Evolutionary conservation across 129 eudicot species (phyloP).

Genomic region (Mikania micrantha): DNA sequence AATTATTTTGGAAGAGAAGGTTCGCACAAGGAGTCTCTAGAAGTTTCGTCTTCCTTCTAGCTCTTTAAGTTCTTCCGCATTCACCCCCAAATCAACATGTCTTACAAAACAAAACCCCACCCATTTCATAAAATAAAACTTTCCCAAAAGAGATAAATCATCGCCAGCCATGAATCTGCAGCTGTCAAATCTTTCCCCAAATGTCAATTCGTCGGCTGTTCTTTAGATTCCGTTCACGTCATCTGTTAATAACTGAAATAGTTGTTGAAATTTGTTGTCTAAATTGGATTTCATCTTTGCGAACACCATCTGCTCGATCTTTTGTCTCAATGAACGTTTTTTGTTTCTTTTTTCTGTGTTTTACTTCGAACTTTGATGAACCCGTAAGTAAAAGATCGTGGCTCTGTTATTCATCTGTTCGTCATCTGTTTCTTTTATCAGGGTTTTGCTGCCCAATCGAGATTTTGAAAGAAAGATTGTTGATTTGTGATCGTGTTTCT

Average conservation of each 20-base stretch:
- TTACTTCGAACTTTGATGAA: slow-evolving; percentile 4
- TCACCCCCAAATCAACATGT: slow-evolving; percentile 1
- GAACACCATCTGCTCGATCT: slow-evolving; percentile 14
- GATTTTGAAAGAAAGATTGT: slow-evolving; percentile 10
- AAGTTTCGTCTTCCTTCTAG: slow-evolving; percentile 41
- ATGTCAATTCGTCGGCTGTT: not conserved
- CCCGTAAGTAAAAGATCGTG: too few relatives aligned
- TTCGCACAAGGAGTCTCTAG: slow-evolving; percentile 34
- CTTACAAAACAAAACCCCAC: not conserved
- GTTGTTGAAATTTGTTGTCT: not conserved
- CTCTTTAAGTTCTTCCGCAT: not conserved
- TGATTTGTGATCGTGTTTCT: slow-evolving; percentile 7
- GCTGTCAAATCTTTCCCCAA: slow-evolving; percentile 26
- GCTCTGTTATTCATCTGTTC: too few relatives aligned
- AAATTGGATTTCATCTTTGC: not conserved
- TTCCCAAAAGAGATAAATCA: slow-evolving; percentile 36
- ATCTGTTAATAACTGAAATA: slow-evolving; percentile 23
- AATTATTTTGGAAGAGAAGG: slow-evolving; percentile 16
- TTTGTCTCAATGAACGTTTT: slow-evolving; percentile 1
- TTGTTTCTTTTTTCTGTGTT: not conserved
- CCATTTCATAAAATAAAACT: slow-evolving; percentile 10
- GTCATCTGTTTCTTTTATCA: too few relatives aligned
- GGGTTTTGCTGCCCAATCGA: too few relatives aligned
- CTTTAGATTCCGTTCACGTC: slow-evolving; percentile 18
- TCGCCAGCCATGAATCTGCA: slow-evolving; percentile 17